Base-by-base conservation (phyloP, 352 stramenopile genomes). In the Globisporangium camurandrum region DNA sequence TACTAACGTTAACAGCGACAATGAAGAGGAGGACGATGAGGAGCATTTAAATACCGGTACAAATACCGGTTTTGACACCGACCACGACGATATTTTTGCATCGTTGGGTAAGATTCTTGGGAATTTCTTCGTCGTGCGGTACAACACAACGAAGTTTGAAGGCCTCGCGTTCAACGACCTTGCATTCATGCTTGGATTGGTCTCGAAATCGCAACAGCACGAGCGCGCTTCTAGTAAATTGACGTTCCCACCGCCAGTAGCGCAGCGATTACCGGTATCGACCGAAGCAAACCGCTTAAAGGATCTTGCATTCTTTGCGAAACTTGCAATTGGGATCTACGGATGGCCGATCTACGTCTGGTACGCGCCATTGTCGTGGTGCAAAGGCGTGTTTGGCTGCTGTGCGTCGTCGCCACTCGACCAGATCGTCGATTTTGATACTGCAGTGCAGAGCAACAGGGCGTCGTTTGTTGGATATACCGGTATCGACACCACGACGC, bases 261-360 rank as follows among this genome's bases (percentile, higher is more conserved):
- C n/a, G n/a, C 31, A 58, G 26, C 63, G 68, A 23, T 81, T 84
- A 37, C 67, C 70, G 0, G 28, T 36, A 1, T 56, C 66, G 9
- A 56, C 70, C 14, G 77, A 90, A 52, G 59, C 75, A 24, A 57
- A 58, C 10, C 65, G 67, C 19, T 62, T 90, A 1, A 54, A 54
- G 0, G 73, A 88, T 48, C 45, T 85, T 46, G 65, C 69, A 10
- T 86, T 75, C 48, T 90, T 86, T 52, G 79, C 71, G 24, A 67
- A 67, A 31, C 59, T 88, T 34, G 73, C 79, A 0, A 81, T 86
- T 46, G 79, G 79, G 14, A 88, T 90, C 59, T 90, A 90, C 49
- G 79, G 79, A 34, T 90, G 78, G 78, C 75, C 71, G 40, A 70
- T 90, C 61, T 87, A 83, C 61, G 58, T 87, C 6, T 86, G 71